Evolutionary conservation across 2,329 filamentous ascomycete species (phyloP).

Genomic region (Hypoxylon rubiginosum): DNA sequence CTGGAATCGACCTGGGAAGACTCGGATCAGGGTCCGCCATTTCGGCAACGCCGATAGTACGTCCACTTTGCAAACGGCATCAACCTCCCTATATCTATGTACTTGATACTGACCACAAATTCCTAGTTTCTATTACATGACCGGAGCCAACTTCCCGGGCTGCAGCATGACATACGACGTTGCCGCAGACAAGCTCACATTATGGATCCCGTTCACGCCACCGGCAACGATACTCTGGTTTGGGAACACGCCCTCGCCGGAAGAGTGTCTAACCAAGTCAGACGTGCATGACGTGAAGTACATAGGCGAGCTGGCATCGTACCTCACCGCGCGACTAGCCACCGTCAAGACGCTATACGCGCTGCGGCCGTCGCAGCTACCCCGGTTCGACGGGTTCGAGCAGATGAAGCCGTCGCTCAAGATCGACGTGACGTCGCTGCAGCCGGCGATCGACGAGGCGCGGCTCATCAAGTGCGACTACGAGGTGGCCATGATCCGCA

Average conservation of each 20-base stretch:
- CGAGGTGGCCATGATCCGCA: slow-evolving; percentile 84
- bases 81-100: not conserved
- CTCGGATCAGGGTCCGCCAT: slow-evolving; percentile 68
- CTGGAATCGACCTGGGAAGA: slow-evolving; percentile 66
- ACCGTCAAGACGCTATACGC: slow-evolving; percentile 60
- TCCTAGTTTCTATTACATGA: slow-evolving; percentile 71
- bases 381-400: slow-evolving; percentile 50
- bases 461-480: slow-evolving; percentile 88
- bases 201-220: slow-evolving; percentile 81
- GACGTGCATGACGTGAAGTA: slow-evolving; percentile 81
- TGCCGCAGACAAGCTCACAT: slow-evolving; percentile 70
- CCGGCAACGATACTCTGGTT: slow-evolving; percentile 73
- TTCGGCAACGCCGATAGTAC: slow-evolving; percentile 71
- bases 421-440: slow-evolving; percentile 68
- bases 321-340: slow-evolving; percentile 63
- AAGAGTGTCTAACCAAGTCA: slow-evolving; percentile 72
- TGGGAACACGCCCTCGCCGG: slow-evolving; percentile 70
- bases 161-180: slow-evolving; percentile 71
- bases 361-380: slow-evolving; percentile 60
- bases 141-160: slow-evolving; percentile 67
- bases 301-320: slow-evolving; percentile 60
- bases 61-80: slow-evolving; percentile 42
- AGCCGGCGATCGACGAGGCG: slow-evolving; percentile 81
- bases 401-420: slow-evolving; percentile 49
- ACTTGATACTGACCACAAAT: slow-evolving; percentile 16